Base-by-base conservation (phyloP, 2,329 filamentous ascomycete genomes). In the Alternaria arbusti region DNA sequence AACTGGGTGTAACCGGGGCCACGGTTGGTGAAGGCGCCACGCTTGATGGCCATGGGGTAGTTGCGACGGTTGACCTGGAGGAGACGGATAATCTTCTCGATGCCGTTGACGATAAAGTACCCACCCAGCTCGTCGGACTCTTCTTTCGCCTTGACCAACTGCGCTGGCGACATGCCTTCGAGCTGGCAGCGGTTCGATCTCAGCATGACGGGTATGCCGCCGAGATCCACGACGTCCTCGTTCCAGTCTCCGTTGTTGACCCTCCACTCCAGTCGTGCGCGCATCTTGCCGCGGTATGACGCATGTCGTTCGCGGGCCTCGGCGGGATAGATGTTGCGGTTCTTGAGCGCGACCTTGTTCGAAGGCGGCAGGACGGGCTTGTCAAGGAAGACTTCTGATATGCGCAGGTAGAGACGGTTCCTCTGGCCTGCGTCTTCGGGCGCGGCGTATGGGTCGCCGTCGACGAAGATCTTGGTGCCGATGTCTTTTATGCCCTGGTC, bases 121-220 rank as follows among this genome's bases (percentile, higher is more conserved):
- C 96, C 96, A 40, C 96, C 96, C 30, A 98, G 83, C 81, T 99
- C 96, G 81, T 99, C 96, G 0, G 94, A 92, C 81, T 99, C 96
- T 82, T 99, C 96, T 79, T 97, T 97, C 64, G 89, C 89, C 67
- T 91, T 86, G 28, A 98, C 93, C 15, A 99, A 86, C 74, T 91
- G 86, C 11, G 90, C 90, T 0, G 96, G 96, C 6, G 93, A 90
- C 73, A 94, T 90, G 66, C 91, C 91, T 79, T 97, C 90, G 25
- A 99, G 87, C 78, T 99, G 94, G 78, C 96, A 99, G 78, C 90
- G 87, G 79, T 94, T 97, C 63, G 94, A 96, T 90, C 94, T 62
- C 9, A 62, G 43, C 59, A 62, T 57, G 70, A 99, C 89, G 22
- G 96, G 96, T 60, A 98, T 86, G 74, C 93, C 89, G 6, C 96